Conservation (phyloP, 2,329 filamentous ascomycete species). For the Nannizziopsis barbatae region DNA sequence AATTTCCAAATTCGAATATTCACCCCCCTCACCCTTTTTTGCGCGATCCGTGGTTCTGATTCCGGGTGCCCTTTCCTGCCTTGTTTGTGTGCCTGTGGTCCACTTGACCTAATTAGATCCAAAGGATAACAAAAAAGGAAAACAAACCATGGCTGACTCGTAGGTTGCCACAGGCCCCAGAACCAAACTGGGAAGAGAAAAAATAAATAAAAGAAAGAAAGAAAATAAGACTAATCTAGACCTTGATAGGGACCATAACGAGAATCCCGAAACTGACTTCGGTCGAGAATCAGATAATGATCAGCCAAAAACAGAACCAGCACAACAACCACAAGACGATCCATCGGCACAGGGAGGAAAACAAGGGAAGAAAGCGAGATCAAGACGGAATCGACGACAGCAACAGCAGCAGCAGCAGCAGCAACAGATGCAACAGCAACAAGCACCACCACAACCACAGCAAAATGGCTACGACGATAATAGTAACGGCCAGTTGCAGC, state of each 20-base stretch:
- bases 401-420: too few species aligned
- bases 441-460: background rate
- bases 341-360: background rate
- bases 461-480: background rate
- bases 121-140: constrained; percentile 1
- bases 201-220: background rate
- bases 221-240: background rate
- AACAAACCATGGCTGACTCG: constrained; percentile 8
- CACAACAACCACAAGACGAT: background rate
- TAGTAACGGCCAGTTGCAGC: background rate
- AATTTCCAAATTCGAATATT: too few species aligned
- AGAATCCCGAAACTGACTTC: background rate
- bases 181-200: too few species aligned
- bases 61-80: too few species aligned
- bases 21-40: too few species aligned
- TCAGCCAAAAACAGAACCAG: background rate
- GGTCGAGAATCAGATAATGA: constrained; percentile 5
- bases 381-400: background rate
- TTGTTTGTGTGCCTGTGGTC: too few species aligned
- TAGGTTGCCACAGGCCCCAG: background rate
- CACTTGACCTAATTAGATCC: background rate
- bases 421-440: background rate
- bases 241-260: constrained; percentile 1
- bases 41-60: too few species aligned
- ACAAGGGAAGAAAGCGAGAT: background rate